Evolutionary conservation across 768 basidiomycete genomes (phyloP).

Genomic region (Termitomyces sp.): DNA sequence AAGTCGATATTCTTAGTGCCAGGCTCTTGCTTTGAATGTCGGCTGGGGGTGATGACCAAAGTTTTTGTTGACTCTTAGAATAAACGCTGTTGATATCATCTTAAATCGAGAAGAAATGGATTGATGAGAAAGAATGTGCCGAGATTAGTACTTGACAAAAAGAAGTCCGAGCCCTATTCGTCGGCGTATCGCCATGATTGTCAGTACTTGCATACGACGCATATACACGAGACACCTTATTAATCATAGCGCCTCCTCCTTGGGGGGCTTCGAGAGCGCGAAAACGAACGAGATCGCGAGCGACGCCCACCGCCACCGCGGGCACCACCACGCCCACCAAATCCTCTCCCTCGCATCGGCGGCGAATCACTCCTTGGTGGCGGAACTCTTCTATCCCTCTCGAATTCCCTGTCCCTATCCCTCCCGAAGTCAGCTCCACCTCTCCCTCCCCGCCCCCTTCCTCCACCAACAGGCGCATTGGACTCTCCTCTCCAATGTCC

Average conservation of each 20-base stretch:
- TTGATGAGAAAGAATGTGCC: no score
- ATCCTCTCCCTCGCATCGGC: conserved; percentile 27
- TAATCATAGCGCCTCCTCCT: conserved; percentile 34
- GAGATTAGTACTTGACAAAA: background rate
- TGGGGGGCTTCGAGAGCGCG: conserved; percentile 34
- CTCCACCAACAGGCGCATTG: conserved; percentile 29
- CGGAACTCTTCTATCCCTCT: conserved; percentile 34
- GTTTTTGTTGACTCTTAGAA: no score
- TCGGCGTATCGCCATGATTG: background rate
- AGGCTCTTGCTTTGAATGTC: no score
- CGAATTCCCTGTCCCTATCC: conserved; percentile 24
- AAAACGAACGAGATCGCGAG: conserved; percentile 31
- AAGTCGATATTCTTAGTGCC: no score
- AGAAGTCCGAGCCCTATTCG: background rate
- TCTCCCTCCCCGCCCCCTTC: conserved; percentile 32
- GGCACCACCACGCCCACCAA: conserved; percentile 26
- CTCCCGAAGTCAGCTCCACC: conserved; percentile 25
- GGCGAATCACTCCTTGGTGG: conserved; percentile 47
- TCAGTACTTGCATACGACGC: background rate
- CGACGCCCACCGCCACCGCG: conserved; percentile 25
- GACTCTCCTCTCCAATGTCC: conserved; percentile 78
- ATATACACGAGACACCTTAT: background rate
- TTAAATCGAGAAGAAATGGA: no score
- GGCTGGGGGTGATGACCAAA: no score
- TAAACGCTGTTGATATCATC: no score